Percentiles rank a stretch among this genome's conserved stretches.
phyloP scores from a whole-genome alignment of 768 basidiomycete genomes.

The Rubroboletus satanas region DNA sequence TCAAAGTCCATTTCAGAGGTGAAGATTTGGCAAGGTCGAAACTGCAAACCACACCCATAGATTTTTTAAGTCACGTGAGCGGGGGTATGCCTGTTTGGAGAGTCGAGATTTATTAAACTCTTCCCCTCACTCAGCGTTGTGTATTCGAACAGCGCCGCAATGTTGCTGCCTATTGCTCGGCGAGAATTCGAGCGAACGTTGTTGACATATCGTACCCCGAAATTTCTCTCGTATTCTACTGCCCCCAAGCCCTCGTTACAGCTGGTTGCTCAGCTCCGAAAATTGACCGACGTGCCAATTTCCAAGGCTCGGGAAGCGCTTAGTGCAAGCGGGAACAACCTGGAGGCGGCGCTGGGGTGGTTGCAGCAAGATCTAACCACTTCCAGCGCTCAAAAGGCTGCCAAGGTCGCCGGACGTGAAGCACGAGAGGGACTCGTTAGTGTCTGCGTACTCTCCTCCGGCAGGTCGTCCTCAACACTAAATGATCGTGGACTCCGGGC shows the following conservation, averaged over 20 bases:
- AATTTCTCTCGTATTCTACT: conserved; percentile 47
- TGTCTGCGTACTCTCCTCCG: conserved; percentile 68
- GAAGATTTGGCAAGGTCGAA: background rate
- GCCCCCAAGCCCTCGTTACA: conserved; percentile 59
- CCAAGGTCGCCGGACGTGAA: conserved; percentile 72
- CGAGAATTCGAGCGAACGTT: conserved; percentile 2
- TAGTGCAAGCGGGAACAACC: conserved; percentile 63
- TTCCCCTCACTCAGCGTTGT: background rate
- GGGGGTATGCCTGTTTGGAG: background rate
- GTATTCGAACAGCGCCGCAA: conserved; percentile 1
- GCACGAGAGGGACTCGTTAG: conserved; percentile 80
- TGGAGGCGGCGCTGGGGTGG: conserved; percentile 75
- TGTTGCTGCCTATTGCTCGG: conserved; percentile 13
- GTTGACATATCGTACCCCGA: background rate
- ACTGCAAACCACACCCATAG: background rate
- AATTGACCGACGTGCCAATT: conserved; percentile 76
- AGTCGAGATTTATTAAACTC: background rate
- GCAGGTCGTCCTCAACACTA: conserved; percentile 38
- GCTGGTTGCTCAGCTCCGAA: conserved; percentile 83
- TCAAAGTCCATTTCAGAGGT: conserved; percentile 23
- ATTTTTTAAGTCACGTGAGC: conserved; percentile 24
- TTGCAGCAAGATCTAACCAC: conserved; percentile 67
- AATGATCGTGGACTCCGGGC: conserved; percentile 57
- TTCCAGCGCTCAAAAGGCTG: conserved; percentile 75
- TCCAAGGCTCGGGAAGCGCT: conserved; percentile 89